Evolutionary conservation across 2,329 filamentous ascomycete genomes (phyloP).

Genomic region (Fusarium pseudoanthophilum): DNA sequence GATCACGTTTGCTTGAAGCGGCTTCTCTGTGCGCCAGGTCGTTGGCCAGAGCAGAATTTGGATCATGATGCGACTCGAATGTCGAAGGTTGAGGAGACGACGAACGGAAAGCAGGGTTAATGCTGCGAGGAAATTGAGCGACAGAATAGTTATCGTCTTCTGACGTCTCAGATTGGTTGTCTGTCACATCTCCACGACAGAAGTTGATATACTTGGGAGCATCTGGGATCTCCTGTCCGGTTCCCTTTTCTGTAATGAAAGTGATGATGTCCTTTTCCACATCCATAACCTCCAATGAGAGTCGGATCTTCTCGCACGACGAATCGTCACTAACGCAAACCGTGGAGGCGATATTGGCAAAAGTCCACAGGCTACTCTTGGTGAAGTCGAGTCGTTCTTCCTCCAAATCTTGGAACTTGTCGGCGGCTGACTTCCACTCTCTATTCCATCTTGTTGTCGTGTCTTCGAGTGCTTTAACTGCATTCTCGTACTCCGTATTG

Average conservation of each 20-base stretch:
- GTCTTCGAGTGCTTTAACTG: conserved; percentile 92
- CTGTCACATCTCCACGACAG: conserved; percentile 85
- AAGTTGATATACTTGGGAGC: conserved; percentile 99
- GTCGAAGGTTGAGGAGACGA: conserved; percentile 95
- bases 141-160: conserved; percentile 93
- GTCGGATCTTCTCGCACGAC: conserved; percentile 94
- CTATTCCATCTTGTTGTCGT: conserved; percentile 96
- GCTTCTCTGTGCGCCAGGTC: conserved; percentile 71
- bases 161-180: conserved; percentile 82
- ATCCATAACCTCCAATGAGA: conserved; percentile 94
- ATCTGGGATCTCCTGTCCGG: conserved; percentile 96
- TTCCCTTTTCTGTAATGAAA: conserved; percentile 91
- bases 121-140: conserved; percentile 92
- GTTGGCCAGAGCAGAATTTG: conserved; percentile 76
- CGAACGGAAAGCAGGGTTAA: conserved; percentile 95
- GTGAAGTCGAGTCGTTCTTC: conserved; percentile 97
- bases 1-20: conserved; percentile 59
- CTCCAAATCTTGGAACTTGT: conserved; percentile 99
- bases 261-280: conserved; percentile 92
- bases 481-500: conserved; percentile 92
- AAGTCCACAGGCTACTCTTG: conserved; percentile 97
- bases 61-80: conserved; percentile 92
- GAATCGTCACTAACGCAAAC: conserved; percentile 98
- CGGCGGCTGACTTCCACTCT: conserved; percentile 97
- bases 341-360: conserved; percentile 96